Conservation (phyloP, 805 yeast genomes). For the Scheffersomyces lignosus region DNA sequence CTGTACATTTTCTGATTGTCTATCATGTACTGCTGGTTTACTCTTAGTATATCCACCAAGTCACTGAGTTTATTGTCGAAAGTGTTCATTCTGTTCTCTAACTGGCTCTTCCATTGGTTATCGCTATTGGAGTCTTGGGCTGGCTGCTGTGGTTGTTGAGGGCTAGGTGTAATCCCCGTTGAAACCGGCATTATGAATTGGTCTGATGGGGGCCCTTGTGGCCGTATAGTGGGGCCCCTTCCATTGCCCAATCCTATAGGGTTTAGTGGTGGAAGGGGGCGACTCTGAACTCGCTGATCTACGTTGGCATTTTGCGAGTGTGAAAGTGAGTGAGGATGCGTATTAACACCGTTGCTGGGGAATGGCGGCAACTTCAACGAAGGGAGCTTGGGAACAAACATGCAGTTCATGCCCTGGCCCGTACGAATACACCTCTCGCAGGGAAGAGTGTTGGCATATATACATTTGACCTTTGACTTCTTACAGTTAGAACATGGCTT, state of each 20-base stretch:
- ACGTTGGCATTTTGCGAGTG: background rate
- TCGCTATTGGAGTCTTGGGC: conserved; percentile 9
- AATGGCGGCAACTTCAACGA: conserved; percentile 10
- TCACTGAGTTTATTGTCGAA: conserved; percentile 40
- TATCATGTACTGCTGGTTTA: conserved; percentile 29
- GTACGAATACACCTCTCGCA: conserved; percentile 58
- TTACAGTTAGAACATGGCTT: conserved; percentile 69
- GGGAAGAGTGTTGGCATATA: conserved; percentile 46
- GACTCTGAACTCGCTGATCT: background rate
- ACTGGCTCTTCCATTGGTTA: conserved; percentile 30
- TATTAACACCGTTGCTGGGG: background rate
- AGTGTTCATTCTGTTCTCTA: conserved; percentile 34
- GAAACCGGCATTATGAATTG: no score
- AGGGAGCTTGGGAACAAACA: conserved; percentile 52
- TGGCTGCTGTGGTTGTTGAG: background rate
- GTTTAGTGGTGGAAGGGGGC: conserved; percentile 2
- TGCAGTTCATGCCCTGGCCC: conserved; percentile 49
- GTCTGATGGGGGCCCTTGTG: no score
- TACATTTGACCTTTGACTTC: conserved; percentile 61
- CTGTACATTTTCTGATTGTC: conserved; percentile 12
- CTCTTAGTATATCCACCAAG: conserved; percentile 33
- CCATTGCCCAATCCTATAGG: conserved; percentile 3
- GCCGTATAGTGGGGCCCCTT: background rate
- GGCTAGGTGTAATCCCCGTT: background rate
- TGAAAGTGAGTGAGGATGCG: background rate